Evolutionary conservation across 768 basidiomycete species (phyloP), one percentile per base, ranked within the genome.

Genomic region (Lactarius deliciosus): DNA sequence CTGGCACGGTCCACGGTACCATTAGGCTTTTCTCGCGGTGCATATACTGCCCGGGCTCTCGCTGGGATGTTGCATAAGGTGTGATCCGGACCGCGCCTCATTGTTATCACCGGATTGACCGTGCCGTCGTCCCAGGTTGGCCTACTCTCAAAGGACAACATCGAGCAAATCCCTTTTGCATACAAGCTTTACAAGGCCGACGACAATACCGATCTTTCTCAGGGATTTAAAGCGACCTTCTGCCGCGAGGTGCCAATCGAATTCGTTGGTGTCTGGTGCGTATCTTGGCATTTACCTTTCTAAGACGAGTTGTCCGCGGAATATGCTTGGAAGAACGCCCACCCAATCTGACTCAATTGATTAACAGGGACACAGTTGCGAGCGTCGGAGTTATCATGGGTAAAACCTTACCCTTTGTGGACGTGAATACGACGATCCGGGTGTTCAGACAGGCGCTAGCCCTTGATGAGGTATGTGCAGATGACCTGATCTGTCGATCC

Each of bases 251-350:
- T 92, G 8, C 77, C 80, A 22, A 81, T 93, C n/a, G 88, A 92
- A 16, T 93, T 93, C 62, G 75, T 94, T 57, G 92, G 92, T 1
- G 86, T 91, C 57, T 93, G 90, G 90, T 90, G 83, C 36, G 58
- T 10, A 20, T 34, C 45, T 15, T 57, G 30, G 45, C 9, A 6
- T 36, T 9, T 61, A 34, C 45, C 20, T 5, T 32, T 6, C 36
- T 25, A 25, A 11, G 32, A 3, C 38, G 28, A 41, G 25, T n/a
- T 32, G 7, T 54, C 38, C 28, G 5, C 1, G 40, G 7, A 36
- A 50, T 5, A 9, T 43, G 4, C 50, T 11, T 43, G 50, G 20
- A 32, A 43, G 43, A 38, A 61, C 28, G 43, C 7, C 50, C 15
- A n/a, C 7, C 34, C 15, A n/a, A 28, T 34, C 41, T 60, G 5